Base-by-base conservation (phyloP, 108 stramenopile genomes). In the Discostella stelligeroides region DNA sequence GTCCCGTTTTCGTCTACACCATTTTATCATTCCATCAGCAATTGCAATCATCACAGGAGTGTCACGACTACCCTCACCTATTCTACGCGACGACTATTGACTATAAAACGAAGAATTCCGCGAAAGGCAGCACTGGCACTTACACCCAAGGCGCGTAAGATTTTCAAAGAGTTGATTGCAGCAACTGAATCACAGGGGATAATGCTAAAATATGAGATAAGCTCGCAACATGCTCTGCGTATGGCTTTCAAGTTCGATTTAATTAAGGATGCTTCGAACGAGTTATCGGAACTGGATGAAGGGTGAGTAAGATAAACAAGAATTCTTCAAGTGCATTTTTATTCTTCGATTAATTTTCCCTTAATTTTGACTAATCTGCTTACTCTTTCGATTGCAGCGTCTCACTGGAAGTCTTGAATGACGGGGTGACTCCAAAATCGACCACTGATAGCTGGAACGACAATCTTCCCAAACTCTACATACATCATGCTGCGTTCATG, bases 181-280 rank as follows among this genome's bases (percentile, higher is more conserved):
- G 77, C 80, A 17, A 82, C 82, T n/a, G 41, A 64, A 49, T 74
- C 69, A 14, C 63, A 77, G 60, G 90, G 90, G 27, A 72, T 95
- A 38, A 50, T 87, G 51, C 68, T 95, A 37, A 74, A 79, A 40
- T 95, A 95, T 63, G 60, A 90, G 54, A 85, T 83, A 43, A 71
- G 85, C 23, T 78, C 86, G 61, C 39, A 80, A 17, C 88, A 90
- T 23, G 80, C 90, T 60, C 79, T 88, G 6, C 65, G 89, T 0
- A 95, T 95, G 93, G 90, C 91, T 28, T 95, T 90, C 70, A 83
- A 86, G 23, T 95, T 95, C 71, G 68, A 79, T 24, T 90, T 95
- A 62, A 76, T 95, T 12, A 70, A 78, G 39, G 78, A 84, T 69
- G 75, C 23, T 2, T 23, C 60, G 34, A 61, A 82, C 17, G 76